A percentile compares a stretch with the other conserved stretches of the same genome.
Conservation (phyloP, 1,139 yeast genomes). For the Geotrichum cucujoidarum region DNA sequence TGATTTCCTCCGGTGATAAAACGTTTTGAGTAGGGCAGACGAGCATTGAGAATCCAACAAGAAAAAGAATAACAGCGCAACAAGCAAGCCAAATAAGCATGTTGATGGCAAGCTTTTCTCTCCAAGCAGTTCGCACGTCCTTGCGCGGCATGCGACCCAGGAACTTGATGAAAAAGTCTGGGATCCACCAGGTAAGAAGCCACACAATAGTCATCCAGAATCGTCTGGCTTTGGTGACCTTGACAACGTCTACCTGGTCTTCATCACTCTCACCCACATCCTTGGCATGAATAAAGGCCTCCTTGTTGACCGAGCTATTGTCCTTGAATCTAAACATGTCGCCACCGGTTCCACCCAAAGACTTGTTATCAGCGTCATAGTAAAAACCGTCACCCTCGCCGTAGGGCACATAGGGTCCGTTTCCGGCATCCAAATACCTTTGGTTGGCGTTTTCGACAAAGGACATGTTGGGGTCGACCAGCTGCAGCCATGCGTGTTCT, state of each 20-base stretch:
- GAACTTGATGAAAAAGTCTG: conserved; percentile 35
- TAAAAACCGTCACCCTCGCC: conserved; percentile 32
- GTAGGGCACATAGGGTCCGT: conserved; percentile 22
- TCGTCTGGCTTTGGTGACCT: conserved; percentile 30
- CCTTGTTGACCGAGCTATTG: conserved; percentile 29
- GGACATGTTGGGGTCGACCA: conserved; percentile 39
- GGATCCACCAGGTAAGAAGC: conserved; percentile 40
- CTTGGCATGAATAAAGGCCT: conserved; percentile 33
- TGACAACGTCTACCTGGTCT: conserved; percentile 33
- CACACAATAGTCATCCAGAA: conserved; percentile 40
- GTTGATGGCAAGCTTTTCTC: conserved; percentile 42
- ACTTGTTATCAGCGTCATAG: conserved; percentile 35
- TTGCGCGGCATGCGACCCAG: conserved; percentile 36
- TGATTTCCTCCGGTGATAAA: conserved; percentile 34
- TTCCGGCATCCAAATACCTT: conserved; percentile 29
- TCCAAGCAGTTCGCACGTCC: conserved; percentile 41
- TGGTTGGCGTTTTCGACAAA: conserved; percentile 33
- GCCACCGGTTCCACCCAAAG: conserved; percentile 36
- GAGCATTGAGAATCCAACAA: conserved; percentile 41
- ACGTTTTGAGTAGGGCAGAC: conserved; percentile 42
- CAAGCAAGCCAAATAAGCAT: conserved; percentile 41
- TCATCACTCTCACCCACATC: conserved; percentile 28
- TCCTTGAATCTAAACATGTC: conserved; percentile 39
- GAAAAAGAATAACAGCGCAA: conserved; percentile 34
- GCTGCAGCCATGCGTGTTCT: conserved; percentile 40